Conservation (phyloP, 345 rosid genomes). For the Capsella bursapastoris region DNA sequence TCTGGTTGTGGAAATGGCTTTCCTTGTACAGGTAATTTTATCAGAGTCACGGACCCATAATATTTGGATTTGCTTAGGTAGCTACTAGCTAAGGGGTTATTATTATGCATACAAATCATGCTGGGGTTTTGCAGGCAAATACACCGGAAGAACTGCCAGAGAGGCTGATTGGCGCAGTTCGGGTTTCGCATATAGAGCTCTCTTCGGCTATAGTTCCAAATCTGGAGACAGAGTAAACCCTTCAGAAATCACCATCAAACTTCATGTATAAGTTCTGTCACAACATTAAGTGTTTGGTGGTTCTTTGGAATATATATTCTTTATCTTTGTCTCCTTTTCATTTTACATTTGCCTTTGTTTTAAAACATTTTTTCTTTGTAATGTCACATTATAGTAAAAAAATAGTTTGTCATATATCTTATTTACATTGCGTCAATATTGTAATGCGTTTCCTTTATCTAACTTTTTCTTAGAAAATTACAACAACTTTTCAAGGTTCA, state of each 20-base stretch:
- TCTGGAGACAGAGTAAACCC: conserved; percentile 52
- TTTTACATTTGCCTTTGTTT: neutral
- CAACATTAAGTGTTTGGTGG: conserved; percentile 31
- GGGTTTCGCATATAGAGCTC: conserved; percentile 90
- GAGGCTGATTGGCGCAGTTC: conserved; percentile 84
- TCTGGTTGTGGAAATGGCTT: conserved; percentile 97
- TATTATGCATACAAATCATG: neutral
- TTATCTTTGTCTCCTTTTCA: neutral
- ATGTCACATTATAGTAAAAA: conserved; percentile 19
- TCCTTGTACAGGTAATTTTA: conserved; percentile 77
- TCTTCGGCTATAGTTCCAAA: conserved; percentile 84
- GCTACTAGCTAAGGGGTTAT: neutral
- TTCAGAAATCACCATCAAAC: conserved; percentile 27
- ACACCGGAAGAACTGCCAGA: conserved; percentile 91
- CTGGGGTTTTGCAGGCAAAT: conserved; percentile 65
- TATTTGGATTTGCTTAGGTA: neutral
- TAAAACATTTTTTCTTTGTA: neutral
- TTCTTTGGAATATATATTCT: conserved; percentile 37
- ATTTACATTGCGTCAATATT: neutral
- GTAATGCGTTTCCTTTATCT: neutral
- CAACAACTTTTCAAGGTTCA: too few species aligned
- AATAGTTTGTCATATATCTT: conserved; percentile 9
- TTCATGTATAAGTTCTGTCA: conserved; percentile 20
- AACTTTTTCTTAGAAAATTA: too few species aligned
- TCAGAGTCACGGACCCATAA: neutral